phyloP scores from a whole-genome alignment of 495 filamentous ascomycete species.

The Penicillium taxi region DNA sequence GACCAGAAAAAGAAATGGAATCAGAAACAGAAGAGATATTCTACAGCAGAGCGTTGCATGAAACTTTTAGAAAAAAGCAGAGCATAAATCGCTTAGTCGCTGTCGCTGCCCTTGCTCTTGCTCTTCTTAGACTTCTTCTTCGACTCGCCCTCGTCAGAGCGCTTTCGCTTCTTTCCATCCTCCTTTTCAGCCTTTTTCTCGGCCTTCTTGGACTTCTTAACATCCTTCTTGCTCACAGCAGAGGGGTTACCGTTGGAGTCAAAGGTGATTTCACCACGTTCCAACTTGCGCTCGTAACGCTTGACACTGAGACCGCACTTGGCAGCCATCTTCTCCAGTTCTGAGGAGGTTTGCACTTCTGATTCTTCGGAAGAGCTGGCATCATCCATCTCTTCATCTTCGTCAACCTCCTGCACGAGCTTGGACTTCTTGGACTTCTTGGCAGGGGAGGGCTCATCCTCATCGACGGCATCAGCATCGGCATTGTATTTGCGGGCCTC shows the following conservation, averaged over 20 bases:
- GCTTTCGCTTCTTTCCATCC: constrained; percentile 50
- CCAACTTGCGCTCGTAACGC: constrained; percentile 64
- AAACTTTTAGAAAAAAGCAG: constrained; percentile 25
- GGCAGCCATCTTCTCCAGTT: constrained; percentile 49
- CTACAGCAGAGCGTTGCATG: constrained; percentile 35
- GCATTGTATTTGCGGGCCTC: constrained; percentile 93
- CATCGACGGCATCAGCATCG: constrained; percentile 79
- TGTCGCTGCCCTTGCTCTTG: constrained; percentile 50
- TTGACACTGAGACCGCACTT: constrained; percentile 57
- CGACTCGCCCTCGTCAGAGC: constrained; percentile 39
- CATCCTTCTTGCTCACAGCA: constrained; percentile 63
- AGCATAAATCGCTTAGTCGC: constrained; percentile 26
- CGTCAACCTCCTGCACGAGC: constrained; percentile 45
- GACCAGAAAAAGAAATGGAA: constrained; percentile 29
- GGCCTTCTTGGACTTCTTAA: constrained; percentile 66
- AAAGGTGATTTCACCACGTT: constrained; percentile 58
- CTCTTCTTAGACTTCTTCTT: constrained; percentile 47
- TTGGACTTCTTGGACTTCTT: constrained; percentile 47
- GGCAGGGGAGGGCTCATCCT: constrained; percentile 48
- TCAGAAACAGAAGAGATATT: too few relatives aligned
- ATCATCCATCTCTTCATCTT: constrained; percentile 48
- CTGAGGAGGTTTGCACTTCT: constrained; percentile 41
- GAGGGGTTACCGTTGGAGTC: constrained; percentile 49
- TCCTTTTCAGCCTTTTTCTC: constrained; percentile 48
- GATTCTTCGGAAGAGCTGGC: constrained; percentile 39